These are phyloP conservation scores for Tuctoria greenei DNA, from an alignment of 176 grass and related monocot species.

Conservation along the genomic window DNA sequence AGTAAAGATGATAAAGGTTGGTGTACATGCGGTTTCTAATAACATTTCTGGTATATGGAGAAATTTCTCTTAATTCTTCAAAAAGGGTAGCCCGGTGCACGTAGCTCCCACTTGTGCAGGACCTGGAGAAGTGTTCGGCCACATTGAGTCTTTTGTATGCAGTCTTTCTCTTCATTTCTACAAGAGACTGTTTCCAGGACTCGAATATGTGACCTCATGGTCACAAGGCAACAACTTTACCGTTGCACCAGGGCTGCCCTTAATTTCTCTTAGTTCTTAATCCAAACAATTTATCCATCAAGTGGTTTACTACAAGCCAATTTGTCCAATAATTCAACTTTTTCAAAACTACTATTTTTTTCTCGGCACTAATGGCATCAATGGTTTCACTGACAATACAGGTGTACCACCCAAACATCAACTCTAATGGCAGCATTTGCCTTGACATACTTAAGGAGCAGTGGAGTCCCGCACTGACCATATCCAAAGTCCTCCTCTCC, in stretches of 20 bases:
- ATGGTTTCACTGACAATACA: slow-evolving; percentile 26
- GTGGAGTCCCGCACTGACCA: slow-evolving; percentile 77
- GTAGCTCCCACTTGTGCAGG: too few species aligned
- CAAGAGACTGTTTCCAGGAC: too few species aligned
- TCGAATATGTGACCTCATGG: too few species aligned
- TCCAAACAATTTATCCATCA: neutral
- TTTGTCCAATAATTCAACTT: neutral
- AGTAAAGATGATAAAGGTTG: neutral
- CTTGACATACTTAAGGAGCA: slow-evolving; percentile 90
- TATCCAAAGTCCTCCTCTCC: slow-evolving; percentile 78
- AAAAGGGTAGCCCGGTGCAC: too few species aligned
- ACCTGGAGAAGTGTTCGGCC: too few species aligned
- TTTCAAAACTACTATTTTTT: slow-evolving; percentile 2
- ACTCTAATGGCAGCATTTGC: slow-evolving; percentile 81
- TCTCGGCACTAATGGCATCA: neutral
- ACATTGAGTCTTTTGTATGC: too few species aligned
- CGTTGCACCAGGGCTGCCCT: too few species aligned
- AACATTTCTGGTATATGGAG: neutral
- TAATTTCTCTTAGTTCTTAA: neutral
- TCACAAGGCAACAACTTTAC: too few species aligned
- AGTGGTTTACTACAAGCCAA: neutral
- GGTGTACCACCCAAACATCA: slow-evolving; percentile 85
- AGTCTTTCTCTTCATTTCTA: too few species aligned
- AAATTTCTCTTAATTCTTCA: neutral
- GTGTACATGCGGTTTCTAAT: neutral